Conservation (phyloP, 2,329 filamentous ascomycete genomes). For the Cadophora sp. region DNA sequence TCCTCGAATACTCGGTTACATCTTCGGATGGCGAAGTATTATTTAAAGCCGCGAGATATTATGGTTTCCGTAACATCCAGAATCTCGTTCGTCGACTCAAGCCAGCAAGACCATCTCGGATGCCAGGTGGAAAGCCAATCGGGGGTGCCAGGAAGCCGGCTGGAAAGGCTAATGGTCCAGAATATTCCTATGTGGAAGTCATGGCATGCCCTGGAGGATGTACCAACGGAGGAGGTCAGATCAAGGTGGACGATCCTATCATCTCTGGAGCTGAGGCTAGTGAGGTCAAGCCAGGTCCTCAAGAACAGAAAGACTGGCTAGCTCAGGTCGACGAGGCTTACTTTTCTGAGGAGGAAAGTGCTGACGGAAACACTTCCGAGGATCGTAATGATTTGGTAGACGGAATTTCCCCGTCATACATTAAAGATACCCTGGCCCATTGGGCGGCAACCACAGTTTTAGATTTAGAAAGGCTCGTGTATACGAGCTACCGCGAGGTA, state of each 20-base stretch:
- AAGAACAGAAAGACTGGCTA: conserved; percentile 88
- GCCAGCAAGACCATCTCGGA: conserved; percentile 76
- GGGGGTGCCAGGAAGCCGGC: conserved; percentile 60
- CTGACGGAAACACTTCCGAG: conserved; percentile 39
- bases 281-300: conserved; percentile 67
- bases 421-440: conserved; percentile 73
- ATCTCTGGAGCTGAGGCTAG: conserved; percentile 57
- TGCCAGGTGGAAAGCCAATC: conserved; percentile 76
- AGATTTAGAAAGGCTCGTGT: conserved; percentile 73
- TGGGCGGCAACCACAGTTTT: conserved; percentile 80
- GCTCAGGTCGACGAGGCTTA: conserved; percentile 87
- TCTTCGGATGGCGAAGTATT: conserved; percentile 63
- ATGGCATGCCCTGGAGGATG: conserved; percentile 99
- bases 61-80: conserved; percentile 98
- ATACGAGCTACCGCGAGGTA: conserved; percentile 90
- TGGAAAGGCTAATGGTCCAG: conserved; percentile 58
- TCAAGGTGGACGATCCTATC: conserved; percentile 84
- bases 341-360: conserved; percentile 72
- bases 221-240: conserved; percentile 95
- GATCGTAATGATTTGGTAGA: conserved; percentile 57
- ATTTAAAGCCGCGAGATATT: conserved; percentile 87
- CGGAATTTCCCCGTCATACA: conserved; percentile 69
- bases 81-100: conserved; percentile 94
- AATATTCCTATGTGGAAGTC: conserved; percentile 95
- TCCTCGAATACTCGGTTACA: conserved; percentile 80